phyloP scores from a whole-genome alignment of 2,329 filamentous ascomycete species.

The Venturia asperata region DNA sequence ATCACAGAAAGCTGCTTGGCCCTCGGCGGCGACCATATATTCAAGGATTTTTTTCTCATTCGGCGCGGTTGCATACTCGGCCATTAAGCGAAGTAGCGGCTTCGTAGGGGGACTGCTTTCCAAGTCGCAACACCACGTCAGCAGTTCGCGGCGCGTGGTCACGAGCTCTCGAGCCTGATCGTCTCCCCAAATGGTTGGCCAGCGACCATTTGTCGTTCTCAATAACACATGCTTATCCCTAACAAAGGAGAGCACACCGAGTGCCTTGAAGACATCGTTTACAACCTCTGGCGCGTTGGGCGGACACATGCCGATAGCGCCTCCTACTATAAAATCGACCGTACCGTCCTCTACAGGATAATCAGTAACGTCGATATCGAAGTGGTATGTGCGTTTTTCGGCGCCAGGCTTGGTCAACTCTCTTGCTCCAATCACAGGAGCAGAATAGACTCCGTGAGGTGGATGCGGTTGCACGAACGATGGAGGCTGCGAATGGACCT shows the following conservation, averaged over 20 bases:
- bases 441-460: constrained; percentile 84
- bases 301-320: constrained; percentile 87
- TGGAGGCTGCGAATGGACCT: constrained; percentile 61
- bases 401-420: constrained; percentile 83
- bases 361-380: constrained; percentile 91
- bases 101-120: constrained; percentile 91
- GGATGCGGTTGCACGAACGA: constrained; percentile 90
- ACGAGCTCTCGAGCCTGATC: constrained; percentile 77
- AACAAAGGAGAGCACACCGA: constrained; percentile 72
- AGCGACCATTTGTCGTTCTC: constrained; percentile 72
- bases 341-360: constrained; percentile 72
- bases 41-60: constrained; percentile 84
- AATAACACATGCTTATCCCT: constrained; percentile 77
- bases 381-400: constrained; percentile 95
- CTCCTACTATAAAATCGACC: constrained; percentile 92
- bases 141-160: constrained; percentile 82
- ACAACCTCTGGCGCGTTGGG: constrained; percentile 73
- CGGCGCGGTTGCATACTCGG: constrained; percentile 70
- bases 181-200: constrained; percentile 97
- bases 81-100: constrained; percentile 72
- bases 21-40: constrained; percentile 82
- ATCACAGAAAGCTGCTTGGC: constrained; percentile 88
- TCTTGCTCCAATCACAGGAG: constrained; percentile 75
- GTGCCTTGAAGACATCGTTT: constrained; percentile 73
- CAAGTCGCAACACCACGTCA: constrained; percentile 92